A percentile compares a stretch with the other conserved stretches of the same genome.
These are phyloP conservation scores for Fraxinus sp. DNA, from an alignment of 305 asterid genomes.

Conservation along the genomic window DNA sequence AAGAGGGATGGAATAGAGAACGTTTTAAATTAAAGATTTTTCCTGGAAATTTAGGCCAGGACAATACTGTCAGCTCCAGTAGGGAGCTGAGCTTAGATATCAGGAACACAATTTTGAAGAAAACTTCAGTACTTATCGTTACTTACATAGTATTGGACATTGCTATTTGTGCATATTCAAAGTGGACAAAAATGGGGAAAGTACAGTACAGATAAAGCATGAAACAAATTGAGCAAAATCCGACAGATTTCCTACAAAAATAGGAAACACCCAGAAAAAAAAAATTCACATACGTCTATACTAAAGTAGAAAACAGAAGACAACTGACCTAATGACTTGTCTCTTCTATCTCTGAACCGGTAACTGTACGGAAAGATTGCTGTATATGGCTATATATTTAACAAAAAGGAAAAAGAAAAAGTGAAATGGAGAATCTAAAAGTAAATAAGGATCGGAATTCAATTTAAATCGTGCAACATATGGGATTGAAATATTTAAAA, in stretches of 20 bases:
- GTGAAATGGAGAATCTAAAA: conserved; percentile 13
- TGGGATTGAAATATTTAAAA: not conserved
- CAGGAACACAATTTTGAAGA: not conserved
- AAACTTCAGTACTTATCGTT: not conserved
- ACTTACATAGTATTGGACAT: not conserved
- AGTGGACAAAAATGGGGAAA: not conserved
- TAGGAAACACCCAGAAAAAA: not conserved
- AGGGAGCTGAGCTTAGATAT: not conserved
- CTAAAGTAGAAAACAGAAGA: conserved; percentile 16
- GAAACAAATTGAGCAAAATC: not conserved
- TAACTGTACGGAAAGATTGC: conserved; percentile 77
- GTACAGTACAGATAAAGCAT: not conserved
- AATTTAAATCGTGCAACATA: conserved; percentile 18
- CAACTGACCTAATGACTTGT: conserved; percentile 77
- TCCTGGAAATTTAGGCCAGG: not conserved
- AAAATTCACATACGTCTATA: not conserved
- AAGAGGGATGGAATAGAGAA: not conserved
- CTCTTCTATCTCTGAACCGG: conserved; percentile 42
- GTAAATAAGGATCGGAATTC: conserved; percentile 15
- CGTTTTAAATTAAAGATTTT: not conserved
- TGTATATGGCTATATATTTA: conserved; percentile 57
- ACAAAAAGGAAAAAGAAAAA: not conserved
- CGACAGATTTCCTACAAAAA: not conserved
- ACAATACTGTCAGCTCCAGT: not conserved
- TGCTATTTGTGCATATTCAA: not conserved